Conservation (phyloP, 345 rosid genomes). For the Lagerstroemia speciosa region DNA sequence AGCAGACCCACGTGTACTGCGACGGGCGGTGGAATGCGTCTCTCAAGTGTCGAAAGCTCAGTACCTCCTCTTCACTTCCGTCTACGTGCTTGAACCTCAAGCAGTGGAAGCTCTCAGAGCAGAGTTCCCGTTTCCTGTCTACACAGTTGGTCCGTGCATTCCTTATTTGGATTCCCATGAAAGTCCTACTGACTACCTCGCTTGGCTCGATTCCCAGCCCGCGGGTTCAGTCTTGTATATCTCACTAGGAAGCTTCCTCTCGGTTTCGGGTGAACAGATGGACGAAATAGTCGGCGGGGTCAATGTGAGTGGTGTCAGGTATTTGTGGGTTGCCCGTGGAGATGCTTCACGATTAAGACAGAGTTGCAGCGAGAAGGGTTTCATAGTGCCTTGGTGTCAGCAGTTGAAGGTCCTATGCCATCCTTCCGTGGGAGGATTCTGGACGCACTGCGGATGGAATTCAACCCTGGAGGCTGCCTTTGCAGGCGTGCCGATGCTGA, state of each 20-base stretch:
- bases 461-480: conserved; percentile 45
- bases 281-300: conserved; percentile 29
- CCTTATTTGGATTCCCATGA: conserved; percentile 9
- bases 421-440: conserved; percentile 46
- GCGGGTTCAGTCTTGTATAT: conserved; percentile 24
- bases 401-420: conserved; percentile 42
- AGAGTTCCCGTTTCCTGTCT: conserved; percentile 13
- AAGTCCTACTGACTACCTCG: conserved; percentile 4
- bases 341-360: conserved; percentile 17
- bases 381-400: conserved; percentile 28
- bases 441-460: conserved; percentile 65
- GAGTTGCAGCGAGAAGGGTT: conserved; percentile 5
- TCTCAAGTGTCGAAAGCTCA: conserved; percentile 35
- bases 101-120: conserved; percentile 20
- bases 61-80: conserved; percentile 40
- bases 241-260: conserved; percentile 31
- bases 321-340: conserved; percentile 28
- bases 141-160: conserved; percentile 27
- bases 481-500: conserved; percentile 39
- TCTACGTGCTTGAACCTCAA: conserved; percentile 39
- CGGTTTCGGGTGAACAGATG: conserved; percentile 27
- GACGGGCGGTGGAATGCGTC: conserved; percentile 30
- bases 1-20: conserved; percentile 13
- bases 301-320: conserved; percentile 15
- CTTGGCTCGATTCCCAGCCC: conserved; percentile 31